Evolutionary conservation across 2,329 filamentous ascomycete species (phyloP), one percentile per base, ranked within the genome.

Genomic region (Rhynchosporium graminicola): DNA sequence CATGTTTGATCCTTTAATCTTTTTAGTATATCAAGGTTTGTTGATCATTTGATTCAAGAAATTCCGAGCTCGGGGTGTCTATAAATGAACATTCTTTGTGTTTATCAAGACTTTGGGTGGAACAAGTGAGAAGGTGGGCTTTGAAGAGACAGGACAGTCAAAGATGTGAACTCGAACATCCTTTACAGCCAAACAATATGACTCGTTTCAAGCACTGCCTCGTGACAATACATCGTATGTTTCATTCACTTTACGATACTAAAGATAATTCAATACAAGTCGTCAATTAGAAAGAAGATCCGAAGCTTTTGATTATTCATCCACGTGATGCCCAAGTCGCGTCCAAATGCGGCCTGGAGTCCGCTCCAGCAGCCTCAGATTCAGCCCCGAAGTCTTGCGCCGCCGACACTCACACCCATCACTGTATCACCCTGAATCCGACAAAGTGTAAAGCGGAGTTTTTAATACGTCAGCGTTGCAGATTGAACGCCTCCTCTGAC

Each of bases 381-480:
- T 63, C 60, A 62, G 61, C 64, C 64, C 63, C 59, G 56, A 63
- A 13, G 13, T 28, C n/a, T 63, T 55, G 58, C 48, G 59, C 31
- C 45, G 43, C 28, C 46, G 45, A 59, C 55, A 43, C 26, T 28
- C 36, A 56, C 47, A 54, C 52, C 42, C 31, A 20, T 36, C 59
- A 60, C 59, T 52, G 47, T 33, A 43, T 43, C 54, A 51, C 63
- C 57, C 46, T 54, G 38, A 29, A 46, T 28, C 45, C n/a, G 28
- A 50, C 57, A 51, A 54, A 57, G 36, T 43, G 38, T 62, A 48
- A 52, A 61, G 60, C 67, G 54, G 61, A 65, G 64, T 58, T 52
- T 31, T 62, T 26, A 54, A 61, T 31, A 64, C 62, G 58, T 67
- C 64, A 70, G 63, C 69, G 64, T 68, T 58, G 63, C 63, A 65